Evolutionary conservation across 2,329 filamentous ascomycete genomes (phyloP).

Genomic region (Aspergillus tanneri): DNA sequence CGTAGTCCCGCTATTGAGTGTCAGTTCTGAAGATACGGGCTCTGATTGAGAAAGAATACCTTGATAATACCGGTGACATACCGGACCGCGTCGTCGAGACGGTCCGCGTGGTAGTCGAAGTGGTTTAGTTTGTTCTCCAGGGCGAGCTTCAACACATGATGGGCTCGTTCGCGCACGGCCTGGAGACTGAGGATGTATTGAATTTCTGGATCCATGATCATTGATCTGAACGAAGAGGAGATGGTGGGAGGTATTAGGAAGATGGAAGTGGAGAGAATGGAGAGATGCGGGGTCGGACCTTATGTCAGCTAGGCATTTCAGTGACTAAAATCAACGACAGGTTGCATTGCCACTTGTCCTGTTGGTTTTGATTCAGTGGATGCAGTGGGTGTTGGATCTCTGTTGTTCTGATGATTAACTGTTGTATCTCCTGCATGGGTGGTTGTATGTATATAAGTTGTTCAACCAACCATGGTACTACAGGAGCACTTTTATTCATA

Average conservation of each 20-base stretch:
- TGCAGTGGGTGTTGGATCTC: neutral
- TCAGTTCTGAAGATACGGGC: no score
- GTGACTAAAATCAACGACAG: conserved; percentile 2
- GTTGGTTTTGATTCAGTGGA: neutral
- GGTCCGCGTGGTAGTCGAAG: conserved; percentile 44
- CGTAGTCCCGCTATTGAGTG: conserved; percentile 57
- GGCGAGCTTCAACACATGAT: conserved; percentile 36
- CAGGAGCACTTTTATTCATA: no score
- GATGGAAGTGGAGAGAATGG: conserved; percentile 3
- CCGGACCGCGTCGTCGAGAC: conserved; percentile 42
- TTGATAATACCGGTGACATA: conserved; percentile 48
- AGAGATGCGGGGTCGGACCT: conserved; percentile 6
- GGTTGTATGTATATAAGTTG: no score
- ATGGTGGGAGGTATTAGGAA: no score
- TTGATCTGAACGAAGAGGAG: no score
- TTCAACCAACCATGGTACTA: no score
- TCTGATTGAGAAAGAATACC: no score
- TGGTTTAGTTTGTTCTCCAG: conserved; percentile 41
- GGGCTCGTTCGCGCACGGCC: conserved; percentile 30
- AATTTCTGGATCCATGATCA: conserved; percentile 25
- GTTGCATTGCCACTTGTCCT: neutral
- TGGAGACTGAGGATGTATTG: conserved; percentile 30
- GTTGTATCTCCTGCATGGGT: no score
- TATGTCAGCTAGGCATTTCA: conserved; percentile 1
- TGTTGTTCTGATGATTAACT: neutral